Base-by-base conservation (phyloP, 2,329 filamentous ascomycete genomes). In the Acephala macrosclerotiorum region DNA sequence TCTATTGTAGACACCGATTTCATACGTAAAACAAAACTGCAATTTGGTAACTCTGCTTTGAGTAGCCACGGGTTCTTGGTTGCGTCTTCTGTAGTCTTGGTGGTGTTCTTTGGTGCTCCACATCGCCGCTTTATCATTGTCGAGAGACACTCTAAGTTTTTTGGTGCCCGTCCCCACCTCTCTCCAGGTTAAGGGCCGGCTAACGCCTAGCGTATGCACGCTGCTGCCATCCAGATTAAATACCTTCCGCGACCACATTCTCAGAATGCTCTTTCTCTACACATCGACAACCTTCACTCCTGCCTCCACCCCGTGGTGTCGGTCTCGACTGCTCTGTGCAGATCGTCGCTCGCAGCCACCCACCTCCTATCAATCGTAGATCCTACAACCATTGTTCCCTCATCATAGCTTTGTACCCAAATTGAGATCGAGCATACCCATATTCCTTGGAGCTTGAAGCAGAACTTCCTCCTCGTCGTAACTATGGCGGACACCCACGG, bases 401-500 rank as follows among this genome's bases (percentile, higher is more conserved):
- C 45, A 57, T 25, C 40, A 42, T 33, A 35, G 20, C 58, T 51
- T n/a, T 61, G 42, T 22, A 38, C 36, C 42, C 11, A 18, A 22
- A 53, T 53, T 53, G 49, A 33, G 49, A 29, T 53, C 49, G 49
- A 53, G 49, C 49, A 53, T 53, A 53, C 22, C 14, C 49, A 25
- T 60, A 60, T 58, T 61, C 20, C 60, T 38, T n/a, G 33, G 40
- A 42, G 51, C 20, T 33, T 18, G 60, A 62, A 71, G 67, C 66
- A 61, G 63, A 66, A 63, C 68, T 70, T 64, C 63, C 61, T 68
- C 57, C 61, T 47, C 60, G 29, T 29, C 40, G 45, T 59, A 66
- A 55, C 42, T 22, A 75, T 75, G 73, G 70, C 70, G 49, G 70
- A 73, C 58, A 64, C 35, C 25, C 42, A 67, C 45, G 71, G 67